These are phyloP conservation scores for Lunularia cruciata DNA, from an alignment of 225 moss, liverwort and hornwort species.

Conservation along the genomic window DNA sequence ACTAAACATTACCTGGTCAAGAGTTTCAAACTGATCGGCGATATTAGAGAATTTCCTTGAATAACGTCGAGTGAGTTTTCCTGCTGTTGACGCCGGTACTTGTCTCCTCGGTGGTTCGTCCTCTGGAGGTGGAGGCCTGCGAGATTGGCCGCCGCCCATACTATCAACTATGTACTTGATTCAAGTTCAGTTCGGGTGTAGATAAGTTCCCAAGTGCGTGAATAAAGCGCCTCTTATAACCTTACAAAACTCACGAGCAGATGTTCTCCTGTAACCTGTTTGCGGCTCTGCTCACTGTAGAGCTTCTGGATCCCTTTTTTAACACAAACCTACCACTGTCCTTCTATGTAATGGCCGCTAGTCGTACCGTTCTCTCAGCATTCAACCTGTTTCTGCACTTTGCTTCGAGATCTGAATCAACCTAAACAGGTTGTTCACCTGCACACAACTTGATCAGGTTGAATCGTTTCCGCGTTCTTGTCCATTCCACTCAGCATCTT, in stretches of 20 bases:
- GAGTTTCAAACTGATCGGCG: conserved; percentile 38
- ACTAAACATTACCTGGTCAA: conserved; percentile 40
- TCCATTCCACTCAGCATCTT: not conserved
- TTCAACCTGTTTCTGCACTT: not conserved
- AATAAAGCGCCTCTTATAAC: not conserved
- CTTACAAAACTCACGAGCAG: not conserved
- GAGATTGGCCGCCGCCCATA: conserved; percentile 35
- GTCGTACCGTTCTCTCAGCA: not conserved
- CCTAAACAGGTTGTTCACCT: not conserved
- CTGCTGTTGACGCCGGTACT: not conserved
- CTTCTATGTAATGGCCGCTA: not conserved
- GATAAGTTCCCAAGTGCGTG: not conserved
- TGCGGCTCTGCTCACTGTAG: not conserved
- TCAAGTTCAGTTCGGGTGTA: not conserved
- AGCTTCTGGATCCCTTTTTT: not conserved
- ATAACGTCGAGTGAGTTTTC: conserved; percentile 14
- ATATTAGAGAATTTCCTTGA: conserved; percentile 48
- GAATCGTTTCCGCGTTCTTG: not conserved
- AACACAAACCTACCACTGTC: too few relatives aligned
- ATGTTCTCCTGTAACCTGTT: not conserved
- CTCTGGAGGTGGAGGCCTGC: conserved; percentile 9
- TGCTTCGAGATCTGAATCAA: not conserved
- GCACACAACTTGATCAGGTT: not conserved
- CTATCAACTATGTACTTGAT: conserved; percentile 7
- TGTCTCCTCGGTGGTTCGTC: not conserved